Conservation (phyloP, 257 asterid genomes). For the Catharanthus roseus region DNA sequence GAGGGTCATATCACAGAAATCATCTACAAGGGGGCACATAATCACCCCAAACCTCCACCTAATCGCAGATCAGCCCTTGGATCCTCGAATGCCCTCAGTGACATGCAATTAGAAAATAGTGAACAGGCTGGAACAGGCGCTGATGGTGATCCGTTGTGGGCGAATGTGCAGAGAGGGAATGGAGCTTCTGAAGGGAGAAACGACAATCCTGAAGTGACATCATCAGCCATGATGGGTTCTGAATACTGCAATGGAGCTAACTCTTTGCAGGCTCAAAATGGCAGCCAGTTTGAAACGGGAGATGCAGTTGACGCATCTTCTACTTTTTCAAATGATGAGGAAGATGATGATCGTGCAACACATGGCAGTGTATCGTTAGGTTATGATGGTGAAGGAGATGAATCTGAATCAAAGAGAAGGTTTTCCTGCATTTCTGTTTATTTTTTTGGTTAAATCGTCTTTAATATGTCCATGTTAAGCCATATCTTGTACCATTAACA, state of each 20-base stretch:
- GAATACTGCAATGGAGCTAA: conserved; percentile 39
- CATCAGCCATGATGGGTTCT: conserved; percentile 33
- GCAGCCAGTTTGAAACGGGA: conserved; percentile 40
- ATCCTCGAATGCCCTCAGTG: conserved; percentile 36
- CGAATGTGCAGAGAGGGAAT: conserved; percentile 38
- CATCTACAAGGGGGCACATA: conserved; percentile 72
- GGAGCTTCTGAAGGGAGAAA: conserved; percentile 38
- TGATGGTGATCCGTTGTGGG: conserved; percentile 39
- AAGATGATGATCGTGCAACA: conserved; percentile 56
- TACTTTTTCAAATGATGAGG: conserved; percentile 60
- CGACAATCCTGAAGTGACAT: conserved; percentile 43
- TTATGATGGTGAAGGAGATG: conserved; percentile 74
- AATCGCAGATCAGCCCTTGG: conserved; percentile 51
- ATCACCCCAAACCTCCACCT: conserved; percentile 70
- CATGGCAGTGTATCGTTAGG: conserved; percentile 64
- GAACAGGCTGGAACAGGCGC: conserved; percentile 35
- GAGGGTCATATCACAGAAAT: conserved; percentile 80
- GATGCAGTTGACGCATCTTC: conserved; percentile 50
- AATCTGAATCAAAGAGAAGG: conserved; percentile 84
- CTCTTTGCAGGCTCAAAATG: conserved; percentile 34
- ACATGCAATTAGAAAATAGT: conserved; percentile 37
- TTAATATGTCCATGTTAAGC: background rate
- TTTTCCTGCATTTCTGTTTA: conserved; percentile 18
- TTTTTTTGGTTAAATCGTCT: background rate
- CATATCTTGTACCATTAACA: background rate